Conservation (phyloP, 1,284 basidiomycete species). For the Mycena sp. region DNA sequence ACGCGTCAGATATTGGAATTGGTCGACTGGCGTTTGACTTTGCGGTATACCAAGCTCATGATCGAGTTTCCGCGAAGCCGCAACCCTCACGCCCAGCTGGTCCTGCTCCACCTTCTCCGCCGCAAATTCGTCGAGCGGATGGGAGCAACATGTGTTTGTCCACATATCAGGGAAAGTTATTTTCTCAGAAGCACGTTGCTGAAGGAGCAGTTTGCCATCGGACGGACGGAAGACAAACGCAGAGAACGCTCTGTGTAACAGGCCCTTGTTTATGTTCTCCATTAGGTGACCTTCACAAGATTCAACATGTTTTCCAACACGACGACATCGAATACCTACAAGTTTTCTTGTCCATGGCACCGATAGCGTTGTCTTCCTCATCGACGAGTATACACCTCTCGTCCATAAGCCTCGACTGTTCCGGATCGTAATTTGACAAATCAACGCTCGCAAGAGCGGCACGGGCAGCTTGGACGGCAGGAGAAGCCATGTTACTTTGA, state of each 20-base stretch:
- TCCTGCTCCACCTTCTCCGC: conserved; percentile 81
- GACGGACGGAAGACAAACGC: conserved; percentile 96
- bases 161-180: conserved; percentile 99
- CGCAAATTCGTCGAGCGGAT: conserved; percentile 93
- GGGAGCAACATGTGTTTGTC: conserved; percentile 99
- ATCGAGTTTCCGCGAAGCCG: conserved; percentile 94
- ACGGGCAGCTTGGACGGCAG: conserved; percentile 65
- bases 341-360: conserved; percentile 96
- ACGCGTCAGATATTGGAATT: conserved; percentile 94
- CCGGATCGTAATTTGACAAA: conserved; percentile 79
- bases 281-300: conserved; percentile 87
- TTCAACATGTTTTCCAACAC: conserved; percentile 8
- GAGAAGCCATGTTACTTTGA: conserved; percentile 56
- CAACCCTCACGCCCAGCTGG: conserved; percentile 88
- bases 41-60: conserved; percentile 96
- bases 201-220: conserved; percentile 94
- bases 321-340: conserved; percentile 64
- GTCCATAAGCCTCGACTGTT: conserved; percentile 93
- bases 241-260: conserved; percentile 98
- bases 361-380: conserved; percentile 88
- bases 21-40: conserved; percentile 80
- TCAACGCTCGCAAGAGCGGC: conserved; percentile 76
- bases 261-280: conserved; percentile 95
- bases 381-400: conserved; percentile 97
- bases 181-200: conserved; percentile 96